Evolutionary conservation across 2,329 filamentous ascomycete genomes (phyloP), one percentile per base, ranked within the genome.

Genomic region (Cladophialophora chaetospira): DNA sequence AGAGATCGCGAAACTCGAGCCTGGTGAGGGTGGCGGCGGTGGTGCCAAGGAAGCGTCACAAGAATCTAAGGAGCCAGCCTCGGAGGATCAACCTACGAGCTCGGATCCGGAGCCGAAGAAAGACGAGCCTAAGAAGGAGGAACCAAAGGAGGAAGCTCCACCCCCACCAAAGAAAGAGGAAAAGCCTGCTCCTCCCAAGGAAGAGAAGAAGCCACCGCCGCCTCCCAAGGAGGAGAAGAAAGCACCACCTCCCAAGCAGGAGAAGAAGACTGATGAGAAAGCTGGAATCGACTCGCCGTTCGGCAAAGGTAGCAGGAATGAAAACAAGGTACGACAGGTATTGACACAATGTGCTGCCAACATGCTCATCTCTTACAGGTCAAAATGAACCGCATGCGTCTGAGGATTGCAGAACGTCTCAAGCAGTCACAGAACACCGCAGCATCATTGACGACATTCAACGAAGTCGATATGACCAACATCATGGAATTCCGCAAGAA

Each of bases 341-440:
- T 31, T 63, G 65, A 5, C 40, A 5, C 11, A 23, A 11, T 15
- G 21, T 9, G 23, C 19, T 29, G 26, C 56, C 66, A 49, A 38
- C 50, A 17, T 60, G 40, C 53, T 63, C 31, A 62, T 47, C 33
- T 19, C n/a, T 50, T 62, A 54, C 67, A 94, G 89, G 91, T 97
- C 69, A 99, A 99, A 83, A 99, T 99, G 94, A 97, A 97, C 81
- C 91, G 94, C 64, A 99, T 99, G 94, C 91, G 94, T 65, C 85
- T 97, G 60, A 88, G 94, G 61, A 99, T 97, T 67, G 91, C 94
- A 48, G 94, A 99, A 80, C 91, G 94, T 67, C 84, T 99, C 64
- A 99, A 99, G 85, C 94, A 99, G 74, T 97, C 94, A 17, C 94
- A 99, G 73, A 99, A 99, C 79, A 97, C 94, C 1, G 93, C 94